phyloP scores from a whole-genome alignment of 2,329 filamentous ascomycete genomes.

The Plenodomus lindquistii region DNA sequence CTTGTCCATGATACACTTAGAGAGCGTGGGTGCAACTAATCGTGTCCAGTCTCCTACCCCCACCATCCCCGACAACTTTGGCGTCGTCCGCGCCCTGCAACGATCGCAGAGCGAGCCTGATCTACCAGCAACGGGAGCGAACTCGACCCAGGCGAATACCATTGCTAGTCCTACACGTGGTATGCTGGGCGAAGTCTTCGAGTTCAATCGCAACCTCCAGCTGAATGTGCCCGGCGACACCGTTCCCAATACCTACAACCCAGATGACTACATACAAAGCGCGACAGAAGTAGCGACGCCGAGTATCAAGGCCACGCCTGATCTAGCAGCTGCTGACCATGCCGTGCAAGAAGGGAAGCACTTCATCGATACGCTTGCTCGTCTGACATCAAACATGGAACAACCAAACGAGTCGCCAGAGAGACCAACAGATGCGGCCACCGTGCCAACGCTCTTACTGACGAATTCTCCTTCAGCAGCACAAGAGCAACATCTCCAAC shows the following conservation, averaged over 20 bases:
- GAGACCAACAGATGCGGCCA: slow-evolving; percentile 19
- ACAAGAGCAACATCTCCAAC: slow-evolving; percentile 36
- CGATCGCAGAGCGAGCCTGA: slow-evolving; percentile 22
- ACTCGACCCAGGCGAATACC: slow-evolving; percentile 20
- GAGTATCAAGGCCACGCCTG: slow-evolving; percentile 49
- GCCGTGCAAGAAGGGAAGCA: slow-evolving; percentile 42
- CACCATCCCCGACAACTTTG: slow-evolving; percentile 34
- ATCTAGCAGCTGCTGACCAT: slow-evolving; percentile 40
- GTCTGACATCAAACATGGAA: slow-evolving; percentile 28
- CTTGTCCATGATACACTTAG: slow-evolving; percentile 37
- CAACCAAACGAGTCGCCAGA: slow-evolving; percentile 15
- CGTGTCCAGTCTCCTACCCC: slow-evolving; percentile 36
- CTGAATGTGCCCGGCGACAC: slow-evolving; percentile 40
- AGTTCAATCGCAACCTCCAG: slow-evolving; percentile 38
- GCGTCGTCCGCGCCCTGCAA: slow-evolving; percentile 13
- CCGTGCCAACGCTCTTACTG: slow-evolving; percentile 27
- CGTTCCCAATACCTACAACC: slow-evolving; percentile 42
- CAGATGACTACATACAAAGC: slow-evolving; percentile 49
- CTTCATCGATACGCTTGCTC: slow-evolving; percentile 35
- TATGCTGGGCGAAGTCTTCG: slow-evolving; percentile 29
- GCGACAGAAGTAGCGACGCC: slow-evolving; percentile 55
- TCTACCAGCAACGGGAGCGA: slow-evolving; percentile 19
- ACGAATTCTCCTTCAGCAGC: slow-evolving; percentile 27
- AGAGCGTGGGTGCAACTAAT: slow-evolving; percentile 23
- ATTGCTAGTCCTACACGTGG: slow-evolving; percentile 21